These are phyloP conservation scores for Neonectria sp. DNA, from an alignment of 2,329 filamentous ascomycete species.

Conservation along the genomic window DNA sequence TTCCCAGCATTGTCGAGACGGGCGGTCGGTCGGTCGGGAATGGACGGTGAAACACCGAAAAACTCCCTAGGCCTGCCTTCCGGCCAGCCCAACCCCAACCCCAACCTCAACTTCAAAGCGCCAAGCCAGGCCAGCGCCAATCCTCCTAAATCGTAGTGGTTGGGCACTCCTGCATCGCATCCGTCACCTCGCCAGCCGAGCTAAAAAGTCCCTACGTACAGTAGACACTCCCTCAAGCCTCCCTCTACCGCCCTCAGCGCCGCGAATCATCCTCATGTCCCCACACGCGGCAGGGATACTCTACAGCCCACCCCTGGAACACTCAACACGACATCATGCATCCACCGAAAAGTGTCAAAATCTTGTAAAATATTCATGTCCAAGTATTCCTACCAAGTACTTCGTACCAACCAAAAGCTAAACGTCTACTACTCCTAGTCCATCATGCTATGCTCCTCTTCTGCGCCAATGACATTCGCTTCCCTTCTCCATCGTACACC, in stretches of 20 bases:
- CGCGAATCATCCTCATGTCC: background rate
- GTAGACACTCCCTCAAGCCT: background rate
- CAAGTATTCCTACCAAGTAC: background rate
- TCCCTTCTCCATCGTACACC: slow-evolving; percentile 10
- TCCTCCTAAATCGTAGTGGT: background rate
- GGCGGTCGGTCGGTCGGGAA: no score
- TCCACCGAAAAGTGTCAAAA: background rate
- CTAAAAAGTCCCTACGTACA: background rate
- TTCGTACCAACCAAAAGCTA: no score
- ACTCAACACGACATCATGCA: background rate
- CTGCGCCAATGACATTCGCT: slow-evolving; percentile 16
- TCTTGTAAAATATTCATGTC: background rate
- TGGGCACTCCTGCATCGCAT: slow-evolving; percentile 3
- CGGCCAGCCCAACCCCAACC: background rate
- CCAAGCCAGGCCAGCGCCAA: background rate
- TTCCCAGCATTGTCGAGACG: no score
- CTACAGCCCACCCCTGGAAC: background rate
- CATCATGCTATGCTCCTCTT: slow-evolving; percentile 5
- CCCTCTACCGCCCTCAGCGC: slow-evolving; percentile 1
- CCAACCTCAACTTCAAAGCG: background rate
- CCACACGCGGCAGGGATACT: background rate
- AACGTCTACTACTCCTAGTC: background rate
- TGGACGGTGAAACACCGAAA: no score
- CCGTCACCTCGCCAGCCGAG: background rate
- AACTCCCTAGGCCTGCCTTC: no score